Base-by-base conservation (phyloP, 352 stramenopile genomes). In the Globisporangium camurandrum region DNA sequence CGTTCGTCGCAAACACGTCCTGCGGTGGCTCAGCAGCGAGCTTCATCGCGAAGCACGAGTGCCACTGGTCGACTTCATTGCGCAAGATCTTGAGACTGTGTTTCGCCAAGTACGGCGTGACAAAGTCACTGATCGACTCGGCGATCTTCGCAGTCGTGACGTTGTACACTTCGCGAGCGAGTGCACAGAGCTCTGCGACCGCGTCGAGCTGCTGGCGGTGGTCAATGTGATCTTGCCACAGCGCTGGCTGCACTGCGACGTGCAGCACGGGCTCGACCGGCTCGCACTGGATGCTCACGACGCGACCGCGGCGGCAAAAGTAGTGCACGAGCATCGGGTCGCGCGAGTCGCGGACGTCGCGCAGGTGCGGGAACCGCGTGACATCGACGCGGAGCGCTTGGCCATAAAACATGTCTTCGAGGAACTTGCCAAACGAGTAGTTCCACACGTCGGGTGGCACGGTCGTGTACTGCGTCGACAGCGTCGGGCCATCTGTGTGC, bases 341-440 rank as follows among this genome's bases (percentile, higher is more conserved):
- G 24, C 79, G 75, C 19, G 79, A 86, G 12, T 72, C 69, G 31
- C 54, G 67, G 8, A 88, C 60, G 27, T 66, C 59, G 46, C 40
- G 59, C 37, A 91, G 57, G 46, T 90, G 75, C 10, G 78, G 77
- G 47, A 88, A 88, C 1, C 78, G 77, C 16, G 64, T 45, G n/a
- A 51, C 69, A 37, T 94, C 83, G 42, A 91, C 71, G 14, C 62
- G 45, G 67, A 94, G 74, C 4, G 79, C 67, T 49, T 88, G 88
- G 46, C 80, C 75, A 57, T 94, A 94, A 20, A 94, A 73, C 62
- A 91, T 68, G 39, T 86, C 79, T 59, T 94, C 84, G 7, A 94
- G 46, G 49, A 91, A 91, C 55, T 93, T 94, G 2, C 84, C 84
- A 58, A 94, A 94, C 16, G 81, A 93, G 49, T 89, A 93, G 46